phyloP scores from a whole-genome alignment of 2,329 filamentous ascomycete species.

The Apiospora saccharicola region DNA sequence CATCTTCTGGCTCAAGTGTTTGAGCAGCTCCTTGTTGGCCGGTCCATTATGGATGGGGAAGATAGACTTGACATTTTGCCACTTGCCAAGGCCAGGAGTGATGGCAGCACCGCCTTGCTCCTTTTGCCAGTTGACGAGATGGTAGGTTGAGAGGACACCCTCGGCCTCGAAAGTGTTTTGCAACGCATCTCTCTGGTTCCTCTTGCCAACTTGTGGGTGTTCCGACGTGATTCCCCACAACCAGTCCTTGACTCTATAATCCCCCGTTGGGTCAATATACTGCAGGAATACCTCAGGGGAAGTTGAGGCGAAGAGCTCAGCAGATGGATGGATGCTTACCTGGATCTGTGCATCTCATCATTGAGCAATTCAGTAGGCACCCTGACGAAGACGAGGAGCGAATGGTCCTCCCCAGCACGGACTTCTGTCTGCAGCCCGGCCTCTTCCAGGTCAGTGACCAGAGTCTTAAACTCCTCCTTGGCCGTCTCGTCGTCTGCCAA shows the following conservation, averaged over 20 bases:
- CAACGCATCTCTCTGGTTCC: constrained; percentile 52
- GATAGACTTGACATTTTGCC: constrained; percentile 66
- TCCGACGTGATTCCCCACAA: constrained; percentile 72
- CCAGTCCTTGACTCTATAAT: constrained; percentile 74
- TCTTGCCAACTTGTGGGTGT: constrained; percentile 64
- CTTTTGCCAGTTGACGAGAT: constrained; percentile 67
- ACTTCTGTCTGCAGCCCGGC: constrained; percentile 75
- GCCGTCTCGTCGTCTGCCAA: constrained; percentile 59
- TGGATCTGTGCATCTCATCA: constrained; percentile 71
- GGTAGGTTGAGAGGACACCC: constrained; percentile 73
- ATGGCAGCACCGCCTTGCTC: constrained; percentile 69
- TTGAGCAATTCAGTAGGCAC: constrained; percentile 69
- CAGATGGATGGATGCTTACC: constrained; percentile 48
- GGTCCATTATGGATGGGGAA: constrained; percentile 69
- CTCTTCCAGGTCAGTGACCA: constrained; percentile 66
- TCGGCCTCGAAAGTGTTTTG: constrained; percentile 66
- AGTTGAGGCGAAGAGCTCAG: background rate
- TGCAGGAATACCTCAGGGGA: background rate
- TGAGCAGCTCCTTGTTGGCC: constrained; percentile 63
- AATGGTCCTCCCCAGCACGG: constrained; percentile 72
- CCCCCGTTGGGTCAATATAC: background rate
- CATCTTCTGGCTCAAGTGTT: constrained; percentile 61
- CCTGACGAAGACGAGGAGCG: constrained; percentile 71
- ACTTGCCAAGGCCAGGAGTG: constrained; percentile 63
- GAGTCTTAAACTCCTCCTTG: constrained; percentile 59